Percentiles rank a stretch among this genome's conserved stretches.
Evolutionary conservation across 495 filamentous ascomycete species (phyloP).

Genomic region (Penicillium coprophilum): DNA sequence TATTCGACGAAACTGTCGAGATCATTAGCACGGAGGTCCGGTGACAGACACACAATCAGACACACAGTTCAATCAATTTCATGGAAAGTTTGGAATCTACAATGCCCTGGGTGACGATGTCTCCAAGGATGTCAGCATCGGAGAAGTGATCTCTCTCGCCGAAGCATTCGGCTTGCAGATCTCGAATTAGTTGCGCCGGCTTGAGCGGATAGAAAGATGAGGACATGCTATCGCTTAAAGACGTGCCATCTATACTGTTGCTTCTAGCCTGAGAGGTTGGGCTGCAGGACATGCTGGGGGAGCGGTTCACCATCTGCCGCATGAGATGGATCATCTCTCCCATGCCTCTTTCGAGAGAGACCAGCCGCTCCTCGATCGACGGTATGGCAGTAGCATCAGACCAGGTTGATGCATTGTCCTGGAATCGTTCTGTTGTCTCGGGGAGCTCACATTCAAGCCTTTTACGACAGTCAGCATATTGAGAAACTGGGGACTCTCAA

Average conservation of each 20-base stretch:
- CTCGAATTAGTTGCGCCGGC: slow-evolving; percentile 38
- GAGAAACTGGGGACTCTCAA: neutral
- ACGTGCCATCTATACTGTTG: slow-evolving; percentile 29
- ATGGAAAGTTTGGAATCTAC: slow-evolving; percentile 38
- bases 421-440: slow-evolving; percentile 38
- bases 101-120: slow-evolving; percentile 34
- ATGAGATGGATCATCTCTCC: slow-evolving; percentile 42
- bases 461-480: slow-evolving; percentile 16
- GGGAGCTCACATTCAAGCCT: slow-evolving; percentile 45
- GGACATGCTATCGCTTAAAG: slow-evolving; percentile 19
- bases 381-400: slow-evolving; percentile 37
- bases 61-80: slow-evolving; percentile 41
- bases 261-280: slow-evolving; percentile 22
- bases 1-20: slow-evolving; percentile 37
- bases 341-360: slow-evolving; percentile 40
- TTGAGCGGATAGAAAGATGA: slow-evolving; percentile 30
- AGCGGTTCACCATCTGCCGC: slow-evolving; percentile 37
- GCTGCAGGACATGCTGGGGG: slow-evolving; percentile 23
- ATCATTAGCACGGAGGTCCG: slow-evolving; percentile 11
- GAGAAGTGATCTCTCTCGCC: slow-evolving; percentile 29
- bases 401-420: slow-evolving; percentile 37
- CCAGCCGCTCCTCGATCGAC: slow-evolving; percentile 42
- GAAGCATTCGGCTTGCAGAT: slow-evolving; percentile 40
- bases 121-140: slow-evolving; percentile 29
- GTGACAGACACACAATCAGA: neutral